Percentiles rank a stretch among this genome's conserved stretches.
These are phyloP conservation scores for Naematelia encephala DNA, from an alignment of 768 basidiomycete genomes.

Conservation along the genomic window DNA sequence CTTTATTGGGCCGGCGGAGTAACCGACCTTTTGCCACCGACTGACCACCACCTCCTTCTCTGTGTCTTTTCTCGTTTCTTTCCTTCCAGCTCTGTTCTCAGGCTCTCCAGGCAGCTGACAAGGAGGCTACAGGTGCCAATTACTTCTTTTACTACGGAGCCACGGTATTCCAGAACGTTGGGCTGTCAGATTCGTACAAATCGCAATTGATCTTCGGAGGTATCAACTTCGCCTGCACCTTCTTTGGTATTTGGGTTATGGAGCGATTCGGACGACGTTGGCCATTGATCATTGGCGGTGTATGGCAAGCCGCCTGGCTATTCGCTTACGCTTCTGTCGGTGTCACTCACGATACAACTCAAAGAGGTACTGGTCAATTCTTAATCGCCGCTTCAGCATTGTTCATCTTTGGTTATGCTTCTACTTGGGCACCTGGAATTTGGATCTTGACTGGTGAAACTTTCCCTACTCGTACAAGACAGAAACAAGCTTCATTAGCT, in stretches of 20 bases:
- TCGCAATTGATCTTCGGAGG: constrained; percentile 73
- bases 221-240: constrained; percentile 70
- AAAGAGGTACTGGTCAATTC: constrained; percentile 59
- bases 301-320: constrained; percentile 69
- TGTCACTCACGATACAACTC: constrained; percentile 57
- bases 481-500: constrained; percentile 67
- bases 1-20: no score
- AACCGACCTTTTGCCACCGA: neutral
- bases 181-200: constrained; percentile 64
- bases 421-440: constrained; percentile 52
- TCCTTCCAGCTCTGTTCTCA: no score
- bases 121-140: neutral
- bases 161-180: constrained; percentile 66
- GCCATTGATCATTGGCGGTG: constrained; percentile 65
- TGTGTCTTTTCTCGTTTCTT: no score
- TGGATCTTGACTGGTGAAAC: constrained; percentile 69
- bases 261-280: constrained; percentile 66
- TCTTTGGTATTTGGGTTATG: constrained; percentile 70
- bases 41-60: no score
- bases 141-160: constrained; percentile 52
- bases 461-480: constrained; percentile 66
- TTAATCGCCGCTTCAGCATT: constrained; percentile 68
- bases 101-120: neutral
- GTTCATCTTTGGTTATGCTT: constrained; percentile 69
- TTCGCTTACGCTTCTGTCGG: constrained; percentile 72